Base-by-base conservation (phyloP, 306 rosid genomes). In the Castanea crenata region DNA sequence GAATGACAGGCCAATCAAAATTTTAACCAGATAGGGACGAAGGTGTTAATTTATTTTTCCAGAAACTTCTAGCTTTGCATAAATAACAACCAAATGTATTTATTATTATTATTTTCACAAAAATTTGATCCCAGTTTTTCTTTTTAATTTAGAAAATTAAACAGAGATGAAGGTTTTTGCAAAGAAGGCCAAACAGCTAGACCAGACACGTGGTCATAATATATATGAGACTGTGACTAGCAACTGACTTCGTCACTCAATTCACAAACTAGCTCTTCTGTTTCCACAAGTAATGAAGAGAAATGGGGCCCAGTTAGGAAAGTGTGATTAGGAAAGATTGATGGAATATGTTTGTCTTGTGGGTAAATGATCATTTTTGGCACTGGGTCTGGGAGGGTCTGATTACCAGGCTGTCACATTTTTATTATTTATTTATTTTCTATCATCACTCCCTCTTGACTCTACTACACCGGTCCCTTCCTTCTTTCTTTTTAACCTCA, bases 331-430 rank as follows among this genome's bases (percentile, higher is more conserved):
- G 61, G 64, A 82, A 49, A 31, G 82, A 65, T 27, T 38, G 76
- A 78, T 58, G 59, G 76, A 57, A 73, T 23, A 46, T 71, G 85
- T 72, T 77, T 62, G 19, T 21, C 31, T 54, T 77, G 85, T 82
- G 81, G 85, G 78, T 69, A 52, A 12, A 27, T 71, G 67, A 72
- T 75, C 19, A 69, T 67, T 69, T 41, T 41, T 41, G 46, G 46
- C 11, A 41, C 46, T 41, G 46, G 46, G 46, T 25, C 27, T 9
- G 69, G 58, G 78, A 64, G n/a, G 78, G 78, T 73, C 82, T 78
- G 68, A 73, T 41, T 64, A 65, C 75, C 82, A 77, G 79, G 79
- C 82, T 82, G 85, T 82, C 85, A 63, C 19, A 63, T 55, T 75
- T 77, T 20, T 38, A 25, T 25, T 25, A 25, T 25, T 25, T 25